Evolutionary conservation across 306 rosid species (phyloP).

Genomic region (Fagus sylvatica): DNA sequence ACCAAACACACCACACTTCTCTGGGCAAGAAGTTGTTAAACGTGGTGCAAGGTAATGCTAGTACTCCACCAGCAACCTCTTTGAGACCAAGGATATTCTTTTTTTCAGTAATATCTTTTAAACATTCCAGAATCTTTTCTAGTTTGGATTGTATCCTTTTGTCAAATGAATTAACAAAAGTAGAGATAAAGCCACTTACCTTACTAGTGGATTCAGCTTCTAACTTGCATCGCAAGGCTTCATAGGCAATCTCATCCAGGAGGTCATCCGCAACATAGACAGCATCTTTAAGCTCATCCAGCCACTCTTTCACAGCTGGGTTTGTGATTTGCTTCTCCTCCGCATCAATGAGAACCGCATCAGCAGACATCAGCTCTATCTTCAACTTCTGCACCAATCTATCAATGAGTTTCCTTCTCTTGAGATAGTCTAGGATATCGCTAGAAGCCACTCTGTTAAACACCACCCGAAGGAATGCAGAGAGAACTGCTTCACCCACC

Average conservation of each 20-base stretch:
- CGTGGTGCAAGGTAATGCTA: neutral
- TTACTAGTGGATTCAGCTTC: neutral
- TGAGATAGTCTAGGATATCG: neutral
- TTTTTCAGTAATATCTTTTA: neutral
- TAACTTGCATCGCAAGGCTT: neutral
- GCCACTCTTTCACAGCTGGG: slow-evolving; percentile 2
- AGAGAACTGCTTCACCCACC: slow-evolving; percentile 16
- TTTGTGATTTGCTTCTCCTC: slow-evolving; percentile 23
- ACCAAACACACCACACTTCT: neutral
- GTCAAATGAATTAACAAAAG: neutral
- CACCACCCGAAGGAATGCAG: slow-evolving; percentile 22
- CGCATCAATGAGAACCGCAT: slow-evolving; percentile 19
- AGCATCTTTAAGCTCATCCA: slow-evolving; percentile 12
- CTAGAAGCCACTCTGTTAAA: slow-evolving; percentile 24
- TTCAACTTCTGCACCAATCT: slow-evolving; percentile 10
- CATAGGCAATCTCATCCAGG: neutral
- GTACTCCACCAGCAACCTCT: neutral
- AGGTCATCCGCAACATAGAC: slow-evolving; percentile 1
- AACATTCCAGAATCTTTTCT: neutral
- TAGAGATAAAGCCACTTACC: neutral
- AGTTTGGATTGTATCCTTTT: neutral
- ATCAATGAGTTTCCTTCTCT: neutral
- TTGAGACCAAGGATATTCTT: neutral
- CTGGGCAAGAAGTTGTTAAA: neutral
- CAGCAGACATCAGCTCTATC: neutral